Evolutionary conservation across 805 yeast species (phyloP).

Genomic region (Debaryomyces maramus): DNA sequence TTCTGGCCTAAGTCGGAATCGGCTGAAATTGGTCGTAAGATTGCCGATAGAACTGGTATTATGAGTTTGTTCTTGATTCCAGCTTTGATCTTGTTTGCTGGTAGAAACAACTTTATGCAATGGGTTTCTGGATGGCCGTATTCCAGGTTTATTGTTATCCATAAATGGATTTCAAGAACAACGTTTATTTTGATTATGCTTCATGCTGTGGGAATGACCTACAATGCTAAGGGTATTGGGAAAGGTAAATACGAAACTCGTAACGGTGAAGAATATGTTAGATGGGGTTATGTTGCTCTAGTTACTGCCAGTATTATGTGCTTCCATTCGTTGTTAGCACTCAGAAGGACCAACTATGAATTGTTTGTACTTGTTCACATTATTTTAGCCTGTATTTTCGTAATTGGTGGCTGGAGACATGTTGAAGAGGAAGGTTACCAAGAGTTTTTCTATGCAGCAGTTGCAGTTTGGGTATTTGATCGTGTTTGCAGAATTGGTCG

Average conservation of each 20-base stretch:
- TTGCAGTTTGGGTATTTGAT: slow-evolving; percentile 40
- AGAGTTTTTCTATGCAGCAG: slow-evolving; percentile 27
- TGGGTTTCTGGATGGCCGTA: slow-evolving; percentile 62
- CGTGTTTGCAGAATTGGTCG: slow-evolving; percentile 32
- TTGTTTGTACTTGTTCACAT: slow-evolving; percentile 23
- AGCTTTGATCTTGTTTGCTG: slow-evolving; percentile 60
- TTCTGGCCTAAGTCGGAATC: slow-evolving; percentile 21
- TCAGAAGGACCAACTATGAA: slow-evolving; percentile 72
- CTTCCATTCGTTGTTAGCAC: slow-evolving; percentile 35
- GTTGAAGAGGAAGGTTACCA: slow-evolving; percentile 24
- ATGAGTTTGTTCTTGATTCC: slow-evolving; percentile 57
- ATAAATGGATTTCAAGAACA: slow-evolving; percentile 64
- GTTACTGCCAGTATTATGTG: slow-evolving; percentile 22
- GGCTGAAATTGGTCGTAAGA: slow-evolving; percentile 37
- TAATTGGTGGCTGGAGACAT: slow-evolving; percentile 63
- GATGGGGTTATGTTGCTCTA: slow-evolving; percentile 35
- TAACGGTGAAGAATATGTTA: slow-evolving; percentile 23
- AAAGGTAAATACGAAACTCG: slow-evolving; percentile 30
- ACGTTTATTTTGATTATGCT: slow-evolving; percentile 49
- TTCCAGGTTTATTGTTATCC: slow-evolving; percentile 60
- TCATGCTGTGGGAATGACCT: slow-evolving; percentile 61
- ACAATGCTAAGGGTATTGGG: slow-evolving; percentile 32
- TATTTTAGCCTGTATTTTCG: slow-evolving; percentile 36
- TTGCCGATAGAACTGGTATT: slow-evolving; percentile 57
- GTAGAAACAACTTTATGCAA: slow-evolving; percentile 69